phyloP scores from a whole-genome alignment of 768 basidiomycete species.

The Brasilioporus rufonigricans region DNA sequence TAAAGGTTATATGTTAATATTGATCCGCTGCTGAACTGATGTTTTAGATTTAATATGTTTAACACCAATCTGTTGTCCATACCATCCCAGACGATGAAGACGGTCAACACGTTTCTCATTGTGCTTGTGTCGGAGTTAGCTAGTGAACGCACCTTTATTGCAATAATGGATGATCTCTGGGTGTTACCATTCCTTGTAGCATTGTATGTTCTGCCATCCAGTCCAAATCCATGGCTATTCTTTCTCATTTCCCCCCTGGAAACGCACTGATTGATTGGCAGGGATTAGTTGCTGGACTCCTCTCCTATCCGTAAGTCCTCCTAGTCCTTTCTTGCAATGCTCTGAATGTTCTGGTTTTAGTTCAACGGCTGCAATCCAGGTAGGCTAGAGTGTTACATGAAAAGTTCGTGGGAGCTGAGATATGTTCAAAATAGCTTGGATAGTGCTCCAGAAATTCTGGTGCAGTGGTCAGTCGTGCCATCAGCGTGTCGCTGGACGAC shows the following conservation, averaged over 20 bases:
- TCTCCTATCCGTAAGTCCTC: slow-evolving; percentile 41
- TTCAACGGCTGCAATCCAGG: slow-evolving; percentile 50
- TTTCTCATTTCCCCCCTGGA: slow-evolving; percentile 36
- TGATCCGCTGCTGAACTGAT: neutral
- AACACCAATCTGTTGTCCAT: slow-evolving; percentile 60
- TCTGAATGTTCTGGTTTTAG: slow-evolving; percentile 13
- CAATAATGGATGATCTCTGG: slow-evolving; percentile 59
- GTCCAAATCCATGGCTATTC: slow-evolving; percentile 51
- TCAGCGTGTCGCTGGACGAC: slow-evolving; percentile 58
- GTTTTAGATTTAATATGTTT: slow-evolving; percentile 53
- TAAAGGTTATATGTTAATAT: neutral
- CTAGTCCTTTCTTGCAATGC: neutral
- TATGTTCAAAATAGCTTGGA: slow-evolving; percentile 34
- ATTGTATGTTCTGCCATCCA: slow-evolving; percentile 43
- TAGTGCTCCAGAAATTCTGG: slow-evolving; percentile 62
- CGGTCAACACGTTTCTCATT: slow-evolving; percentile 49
- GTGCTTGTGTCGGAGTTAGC: slow-evolving; percentile 51
- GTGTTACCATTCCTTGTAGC: slow-evolving; percentile 61
- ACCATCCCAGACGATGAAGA: slow-evolving; percentile 49
- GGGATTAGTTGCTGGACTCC: slow-evolving; percentile 42
- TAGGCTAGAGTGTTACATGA: slow-evolving; percentile 1
- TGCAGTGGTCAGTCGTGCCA: slow-evolving; percentile 56
- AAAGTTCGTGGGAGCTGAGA: neutral
- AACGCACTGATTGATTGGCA: slow-evolving; percentile 8
- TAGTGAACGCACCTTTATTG: slow-evolving; percentile 50